Conservation (phyloP, 1,139 yeast genomes). For the Candida frijolesensis region DNA sequence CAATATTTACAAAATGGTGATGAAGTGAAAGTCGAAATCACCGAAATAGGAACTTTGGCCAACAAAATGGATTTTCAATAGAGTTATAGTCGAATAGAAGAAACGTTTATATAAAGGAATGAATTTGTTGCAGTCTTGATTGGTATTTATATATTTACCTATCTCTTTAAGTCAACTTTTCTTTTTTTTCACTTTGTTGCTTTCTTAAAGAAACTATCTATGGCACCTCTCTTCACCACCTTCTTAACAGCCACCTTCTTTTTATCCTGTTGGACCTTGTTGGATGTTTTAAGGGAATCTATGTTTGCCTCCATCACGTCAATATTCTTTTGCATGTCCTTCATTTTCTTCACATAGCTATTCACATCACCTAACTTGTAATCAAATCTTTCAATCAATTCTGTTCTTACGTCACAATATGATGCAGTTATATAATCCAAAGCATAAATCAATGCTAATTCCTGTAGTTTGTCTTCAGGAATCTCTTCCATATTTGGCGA, state of each 20-base stretch:
- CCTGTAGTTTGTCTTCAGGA: constrained; percentile 31
- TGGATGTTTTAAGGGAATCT: neutral
- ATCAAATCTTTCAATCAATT: constrained; percentile 15
- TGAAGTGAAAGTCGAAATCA: constrained; percentile 41
- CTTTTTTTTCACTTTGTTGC: constrained; percentile 15
- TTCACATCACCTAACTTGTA: constrained; percentile 34
- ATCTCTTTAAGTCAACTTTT: neutral
- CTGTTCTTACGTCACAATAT: constrained; percentile 17
- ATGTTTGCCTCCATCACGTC: constrained; percentile 21
- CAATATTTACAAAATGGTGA: constrained; percentile 51
- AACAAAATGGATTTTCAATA: constrained; percentile 30
- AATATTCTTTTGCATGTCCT: constrained; percentile 27
- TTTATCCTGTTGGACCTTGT: constrained; percentile 14
- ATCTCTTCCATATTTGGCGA: constrained; percentile 20
- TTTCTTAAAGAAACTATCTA: constrained; percentile 60
- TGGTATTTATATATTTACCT: too few species aligned
- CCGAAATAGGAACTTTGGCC: constrained; percentile 44
- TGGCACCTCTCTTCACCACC: constrained; percentile 45
- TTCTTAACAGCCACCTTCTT: constrained; percentile 32
- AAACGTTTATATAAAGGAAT: too few species aligned
- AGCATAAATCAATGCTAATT: constrained; percentile 26
- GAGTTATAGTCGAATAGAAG: neutral
- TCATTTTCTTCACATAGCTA: constrained; percentile 30
- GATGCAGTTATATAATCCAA: constrained; percentile 28
- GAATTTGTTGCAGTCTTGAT: too few species aligned